Percentiles rank a stretch among this genome's conserved stretches.
phyloP scores from a whole-genome alignment of 2,329 filamentous ascomycete genomes.

The Tolypocladium endophyticum region DNA sequence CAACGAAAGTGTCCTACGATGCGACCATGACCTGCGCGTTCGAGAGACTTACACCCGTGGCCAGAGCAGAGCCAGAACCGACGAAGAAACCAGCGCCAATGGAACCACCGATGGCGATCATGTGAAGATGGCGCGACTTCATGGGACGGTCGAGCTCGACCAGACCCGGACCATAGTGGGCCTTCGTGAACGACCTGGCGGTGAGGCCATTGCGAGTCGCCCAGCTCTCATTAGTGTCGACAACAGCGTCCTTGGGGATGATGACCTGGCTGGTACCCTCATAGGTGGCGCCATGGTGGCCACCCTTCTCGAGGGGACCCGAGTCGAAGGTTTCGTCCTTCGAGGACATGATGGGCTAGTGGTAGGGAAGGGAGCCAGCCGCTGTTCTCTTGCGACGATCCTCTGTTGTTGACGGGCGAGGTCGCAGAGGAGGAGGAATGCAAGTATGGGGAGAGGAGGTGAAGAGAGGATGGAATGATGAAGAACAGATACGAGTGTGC shows the following conservation, averaged over 20 bases:
- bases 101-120: background rate
- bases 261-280: slow-evolving; percentile 9
- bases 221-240: background rate
- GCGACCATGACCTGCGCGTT: no score
- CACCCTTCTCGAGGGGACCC: slow-evolving; percentile 10
- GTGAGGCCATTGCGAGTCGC: background rate
- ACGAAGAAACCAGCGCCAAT: background rate
- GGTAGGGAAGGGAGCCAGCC: background rate
- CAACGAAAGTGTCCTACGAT: background rate
- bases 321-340: slow-evolving; percentile 7
- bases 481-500: background rate
- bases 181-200: background rate
- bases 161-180: background rate
- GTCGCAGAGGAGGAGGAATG: background rate
- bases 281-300: slow-evolving; percentile 1
- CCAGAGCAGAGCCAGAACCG: background rate
- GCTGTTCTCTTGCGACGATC: background rate
- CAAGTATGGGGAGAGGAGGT: background rate
- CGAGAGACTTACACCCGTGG: background rate
- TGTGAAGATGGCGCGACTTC: background rate
- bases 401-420: background rate
- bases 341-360: slow-evolving; percentile 8
- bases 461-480: background rate
- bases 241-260: slow-evolving; percentile 3
- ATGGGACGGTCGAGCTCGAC: background rate